phyloP scores from a whole-genome alignment of 768 basidiomycete species.

The Kwoniella botswanensis region DNA sequence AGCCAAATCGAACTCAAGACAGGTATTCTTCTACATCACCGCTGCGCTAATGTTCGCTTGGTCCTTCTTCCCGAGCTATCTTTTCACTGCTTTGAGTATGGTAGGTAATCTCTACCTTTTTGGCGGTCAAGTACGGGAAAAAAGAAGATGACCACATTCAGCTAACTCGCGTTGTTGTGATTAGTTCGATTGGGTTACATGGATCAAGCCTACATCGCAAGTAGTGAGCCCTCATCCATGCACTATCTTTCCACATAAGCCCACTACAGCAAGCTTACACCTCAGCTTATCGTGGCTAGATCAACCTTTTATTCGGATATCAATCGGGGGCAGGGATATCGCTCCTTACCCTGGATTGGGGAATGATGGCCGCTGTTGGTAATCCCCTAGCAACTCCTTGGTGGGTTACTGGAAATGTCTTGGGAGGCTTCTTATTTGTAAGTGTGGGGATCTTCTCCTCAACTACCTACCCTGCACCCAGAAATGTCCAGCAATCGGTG shows the following conservation, averaged over 20 bases:
- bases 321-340: conserved; percentile 32
- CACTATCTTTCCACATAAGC: conserved; percentile 3
- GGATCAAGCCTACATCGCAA: conserved; percentile 40
- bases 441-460: not conserved
- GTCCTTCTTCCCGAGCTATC: conserved; percentile 40
- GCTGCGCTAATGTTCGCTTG: conserved; percentile 35
- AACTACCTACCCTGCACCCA: too few relatives aligned
- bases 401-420: conserved; percentile 43
- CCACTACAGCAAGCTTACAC: not conserved
- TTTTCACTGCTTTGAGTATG: conserved; percentile 24
- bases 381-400: conserved; percentile 43
- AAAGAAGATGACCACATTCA: not conserved
- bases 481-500: not conserved
- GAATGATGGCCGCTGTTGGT: conserved; percentile 32
- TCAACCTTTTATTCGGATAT: conserved; percentile 28
- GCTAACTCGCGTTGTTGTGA: not conserved
- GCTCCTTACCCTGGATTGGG: conserved; percentile 40
- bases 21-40: conserved; percentile 31
- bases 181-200: conserved; percentile 44
- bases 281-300: not conserved
- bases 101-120: conserved; percentile 4
- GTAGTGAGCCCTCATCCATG: conserved; percentile 10
- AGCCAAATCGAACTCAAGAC: conserved; percentile 6
- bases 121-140: not conserved
- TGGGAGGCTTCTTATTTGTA: conserved; percentile 39